Evolutionary conservation across 192 early-diverging fungal genomes (phyloP), one percentile per base, ranked within the genome.

Genomic region (Cladochytrium replicatum): DNA sequence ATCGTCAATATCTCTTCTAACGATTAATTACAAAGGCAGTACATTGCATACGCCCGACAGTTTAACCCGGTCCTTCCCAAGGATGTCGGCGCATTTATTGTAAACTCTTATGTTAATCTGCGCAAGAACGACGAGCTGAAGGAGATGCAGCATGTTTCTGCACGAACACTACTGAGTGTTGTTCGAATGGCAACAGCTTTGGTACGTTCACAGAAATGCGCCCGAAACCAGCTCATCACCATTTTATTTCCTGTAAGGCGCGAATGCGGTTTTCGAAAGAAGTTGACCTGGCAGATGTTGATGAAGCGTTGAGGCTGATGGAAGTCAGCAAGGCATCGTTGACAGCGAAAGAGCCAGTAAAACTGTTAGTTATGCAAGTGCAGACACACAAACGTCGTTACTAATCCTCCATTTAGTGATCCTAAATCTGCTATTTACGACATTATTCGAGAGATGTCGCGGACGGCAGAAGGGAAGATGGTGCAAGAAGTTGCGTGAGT

Each of bases 251-350:
- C 47, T 57, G 21, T n/a, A 67, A 83, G 62, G 88, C 91, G 0
- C 83, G 91, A 43, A 55, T 93, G 25, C 76, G 88, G 9, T 79
- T 81, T 41, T 68, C 78, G 17, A 75, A 78, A 17, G 64, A 63
- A 22, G 87, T 91, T 7, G 60, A 66, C 7, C 58, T 72, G 38
- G 74, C 67, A 26, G 88, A 93, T 66, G 88, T 93, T 21, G 84
- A 89, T 38, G 91, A 93, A 59, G 86, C 87, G 4, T 63, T 93
- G 65, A 78, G 91, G 6, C 63, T 93, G 49, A 79, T 91, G 68
- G 84, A 93, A 46, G 87, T 96, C 4, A 87, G 86, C 42, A 94
- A 99, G 61, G 75, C 85, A 24, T 88, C 86, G 17, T 58, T 93
- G 34, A 72, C 78, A 75, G 32, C 68, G 77, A 26, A 64, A 67